Evolutionary conservation across 1,284 basidiomycete species (phyloP).

Genomic region (Rhodotorula glutinis): DNA sequence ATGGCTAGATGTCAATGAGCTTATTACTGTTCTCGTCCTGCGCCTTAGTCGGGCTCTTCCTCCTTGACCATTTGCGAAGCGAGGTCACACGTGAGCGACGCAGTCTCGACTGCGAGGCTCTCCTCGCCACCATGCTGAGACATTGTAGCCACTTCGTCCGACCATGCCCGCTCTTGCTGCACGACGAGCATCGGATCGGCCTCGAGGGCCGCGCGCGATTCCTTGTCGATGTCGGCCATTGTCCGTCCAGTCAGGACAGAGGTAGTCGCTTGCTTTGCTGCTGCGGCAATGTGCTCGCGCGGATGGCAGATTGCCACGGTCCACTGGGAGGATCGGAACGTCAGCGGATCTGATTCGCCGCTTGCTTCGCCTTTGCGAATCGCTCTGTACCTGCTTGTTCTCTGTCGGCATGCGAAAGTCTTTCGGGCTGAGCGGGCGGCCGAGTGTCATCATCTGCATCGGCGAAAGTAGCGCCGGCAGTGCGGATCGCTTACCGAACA

Average conservation of each 20-base stretch:
- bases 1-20: too few species aligned
- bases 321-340: background rate
- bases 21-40: too few species aligned
- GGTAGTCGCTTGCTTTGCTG: background rate
- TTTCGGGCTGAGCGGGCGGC: background rate
- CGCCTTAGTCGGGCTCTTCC: background rate
- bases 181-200: background rate
- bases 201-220: background rate
- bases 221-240: constrained; percentile 19
- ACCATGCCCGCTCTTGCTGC: background rate
- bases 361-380: background rate
- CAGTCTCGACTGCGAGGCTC: background rate
- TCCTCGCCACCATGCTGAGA: background rate
- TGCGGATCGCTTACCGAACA: background rate
- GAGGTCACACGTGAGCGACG: background rate
- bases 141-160: background rate
- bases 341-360: background rate
- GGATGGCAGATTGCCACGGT: background rate
- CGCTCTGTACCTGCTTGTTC: background rate
- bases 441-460: too few species aligned
- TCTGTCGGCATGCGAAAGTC: background rate
- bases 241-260: constrained; percentile 27
- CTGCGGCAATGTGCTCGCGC: background rate
- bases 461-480: too few species aligned
- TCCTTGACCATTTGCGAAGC: background rate